Conservation (phyloP, 371 early-diverging fungal species). For the Syncephalastrum racemosum region DNA sequence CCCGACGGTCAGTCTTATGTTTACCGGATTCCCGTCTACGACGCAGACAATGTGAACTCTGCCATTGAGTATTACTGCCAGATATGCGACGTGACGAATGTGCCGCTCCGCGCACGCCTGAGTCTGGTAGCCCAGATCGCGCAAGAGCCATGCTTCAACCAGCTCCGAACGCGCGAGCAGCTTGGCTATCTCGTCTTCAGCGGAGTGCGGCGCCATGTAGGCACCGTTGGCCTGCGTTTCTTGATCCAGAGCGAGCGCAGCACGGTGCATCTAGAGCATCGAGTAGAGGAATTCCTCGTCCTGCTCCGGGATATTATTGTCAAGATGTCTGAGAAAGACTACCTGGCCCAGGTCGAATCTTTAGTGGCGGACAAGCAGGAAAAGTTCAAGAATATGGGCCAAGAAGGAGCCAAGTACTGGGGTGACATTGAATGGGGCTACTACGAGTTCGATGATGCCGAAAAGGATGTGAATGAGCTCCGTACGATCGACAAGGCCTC, state of each 20-base stretch:
- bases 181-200: slow-evolving; percentile 80
- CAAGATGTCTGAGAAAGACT: slow-evolving; percentile 73
- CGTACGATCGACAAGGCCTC: slow-evolving; percentile 43
- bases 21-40: slow-evolving; percentile 61
- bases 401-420: slow-evolving; percentile 81
- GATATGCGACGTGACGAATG: slow-evolving; percentile 51
- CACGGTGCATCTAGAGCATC: slow-evolving; percentile 78
- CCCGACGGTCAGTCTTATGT: slow-evolving; percentile 46
- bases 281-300: slow-evolving; percentile 78
- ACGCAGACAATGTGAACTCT: slow-evolving; percentile 79
- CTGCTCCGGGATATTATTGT: slow-evolving; percentile 49
- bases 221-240: slow-evolving; percentile 69
- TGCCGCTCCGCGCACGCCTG: slow-evolving; percentile 54
- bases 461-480: slow-evolving; percentile 59
- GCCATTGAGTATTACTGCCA: slow-evolving; percentile 82
- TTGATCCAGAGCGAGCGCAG: slow-evolving; percentile 87
- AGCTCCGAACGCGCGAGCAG: slow-evolving; percentile 90
- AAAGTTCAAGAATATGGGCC: slow-evolving; percentile 80
- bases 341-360: slow-evolving; percentile 69
- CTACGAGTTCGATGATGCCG: slow-evolving; percentile 80
- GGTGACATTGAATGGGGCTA: slow-evolving; percentile 69
- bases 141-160: slow-evolving; percentile 90
- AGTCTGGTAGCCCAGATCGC: slow-evolving; percentile 75
- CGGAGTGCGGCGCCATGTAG: slow-evolving; percentile 65
- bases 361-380: slow-evolving; percentile 71